These are phyloP conservation scores for Microsporum audouinii DNA, from an alignment of 2,329 filamentous ascomycete species.

Conservation along the genomic window DNA sequence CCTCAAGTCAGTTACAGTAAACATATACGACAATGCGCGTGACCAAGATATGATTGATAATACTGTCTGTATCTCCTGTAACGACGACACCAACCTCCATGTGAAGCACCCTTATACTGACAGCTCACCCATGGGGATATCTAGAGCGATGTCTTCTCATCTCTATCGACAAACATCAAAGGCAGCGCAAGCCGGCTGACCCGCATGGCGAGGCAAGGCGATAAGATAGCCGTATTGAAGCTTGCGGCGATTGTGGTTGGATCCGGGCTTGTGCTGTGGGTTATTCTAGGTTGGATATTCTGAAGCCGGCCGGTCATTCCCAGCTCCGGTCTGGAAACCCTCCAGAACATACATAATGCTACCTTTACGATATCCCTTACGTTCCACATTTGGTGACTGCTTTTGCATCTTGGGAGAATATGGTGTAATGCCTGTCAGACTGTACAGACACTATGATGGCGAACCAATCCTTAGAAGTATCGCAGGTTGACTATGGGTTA, in stretches of 20 bases:
- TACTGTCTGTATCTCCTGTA: conserved; percentile 52
- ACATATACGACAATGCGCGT: conserved; percentile 94
- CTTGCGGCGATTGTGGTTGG: conserved; percentile 71
- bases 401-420: no score
- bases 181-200: conserved; percentile 72
- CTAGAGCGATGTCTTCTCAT: conserved; percentile 81
- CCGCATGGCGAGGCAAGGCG: conserved; percentile 82
- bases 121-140: not conserved
- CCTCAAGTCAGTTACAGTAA: conserved; percentile 83
- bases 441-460: not conserved
- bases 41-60: conserved; percentile 79
- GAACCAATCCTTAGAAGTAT: no score
- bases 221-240: conserved; percentile 84
- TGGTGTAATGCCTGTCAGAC: no score
- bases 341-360: not conserved
- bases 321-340: no score
- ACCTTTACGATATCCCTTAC: not conserved
- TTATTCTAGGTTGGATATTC: conserved; percentile 54
- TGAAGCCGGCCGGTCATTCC: conserved; percentile 23
- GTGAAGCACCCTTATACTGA: not conserved
- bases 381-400: no score
- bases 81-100: not conserved
- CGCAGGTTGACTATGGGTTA: not conserved
- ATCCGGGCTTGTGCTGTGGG: conserved; percentile 63
- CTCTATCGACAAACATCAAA: conserved; percentile 69